Percentiles rank a stretch among this genome's conserved stretches.
These are phyloP conservation scores for Trametes cingulata DNA, from an alignment of 768 basidiomycete genomes.

Conservation along the genomic window DNA sequence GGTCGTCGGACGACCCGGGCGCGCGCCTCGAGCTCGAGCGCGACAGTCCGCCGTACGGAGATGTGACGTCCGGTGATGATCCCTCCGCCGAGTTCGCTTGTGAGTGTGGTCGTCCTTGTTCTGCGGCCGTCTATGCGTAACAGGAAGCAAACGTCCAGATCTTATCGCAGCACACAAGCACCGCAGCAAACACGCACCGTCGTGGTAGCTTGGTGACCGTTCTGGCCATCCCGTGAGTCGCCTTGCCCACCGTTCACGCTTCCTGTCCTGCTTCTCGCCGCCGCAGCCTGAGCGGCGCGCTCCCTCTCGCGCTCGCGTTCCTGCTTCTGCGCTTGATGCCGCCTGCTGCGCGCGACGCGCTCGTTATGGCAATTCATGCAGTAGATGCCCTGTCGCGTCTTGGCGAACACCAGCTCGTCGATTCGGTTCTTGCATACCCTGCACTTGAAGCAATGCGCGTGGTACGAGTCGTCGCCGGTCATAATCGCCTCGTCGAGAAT, in stretches of 20 bases:
- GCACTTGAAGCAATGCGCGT: constrained; percentile 98
- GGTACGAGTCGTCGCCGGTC: constrained; percentile 98
- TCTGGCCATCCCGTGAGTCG: constrained; percentile 29
- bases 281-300: constrained; percentile 37
- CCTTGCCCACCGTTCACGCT: constrained; percentile 23
- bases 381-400: constrained; percentile 97
- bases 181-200: constrained; percentile 4
- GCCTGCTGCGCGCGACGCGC: constrained; percentile 89
- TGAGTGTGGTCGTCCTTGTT: constrained; percentile 10
- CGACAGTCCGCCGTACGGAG: constrained; percentile 13
- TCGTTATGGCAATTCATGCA: constrained; percentile 99
- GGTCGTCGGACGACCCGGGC: constrained; percentile 14
- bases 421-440: constrained; percentile 92
- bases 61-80: constrained; percentile 17
- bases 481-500: constrained; percentile 99
- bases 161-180: not conserved
- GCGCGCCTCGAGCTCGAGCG: constrained; percentile 14
- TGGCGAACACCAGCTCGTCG: constrained; percentile 97
- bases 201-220: constrained; percentile 40
- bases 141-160: not conserved
- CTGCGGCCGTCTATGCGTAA: not conserved
- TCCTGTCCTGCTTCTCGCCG: constrained; percentile 8
- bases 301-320: constrained; percentile 45
- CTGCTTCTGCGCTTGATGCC: constrained; percentile 81
- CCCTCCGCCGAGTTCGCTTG: constrained; percentile 13